Conservation (phyloP, 2,329 filamentous ascomycete genomes). For the Ophiosphaerella narmari region DNA sequence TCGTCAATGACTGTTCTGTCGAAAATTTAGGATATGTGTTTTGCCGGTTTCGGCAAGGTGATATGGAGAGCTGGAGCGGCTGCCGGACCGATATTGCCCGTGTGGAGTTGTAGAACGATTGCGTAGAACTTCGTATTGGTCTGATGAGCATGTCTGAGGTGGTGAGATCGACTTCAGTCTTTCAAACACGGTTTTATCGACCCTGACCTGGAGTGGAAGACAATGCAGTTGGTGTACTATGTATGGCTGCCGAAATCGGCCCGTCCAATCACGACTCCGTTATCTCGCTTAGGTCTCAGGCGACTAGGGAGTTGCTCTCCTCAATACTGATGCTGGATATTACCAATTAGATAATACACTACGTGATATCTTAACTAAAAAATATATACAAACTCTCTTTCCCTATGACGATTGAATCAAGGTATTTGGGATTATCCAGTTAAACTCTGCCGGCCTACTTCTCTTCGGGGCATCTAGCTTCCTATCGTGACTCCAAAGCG, state of each 20-base stretch:
- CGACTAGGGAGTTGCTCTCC: too few relatives aligned
- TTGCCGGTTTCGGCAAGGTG: conserved; percentile 38
- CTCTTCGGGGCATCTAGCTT: too few relatives aligned
- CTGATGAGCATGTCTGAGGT: conserved; percentile 25
- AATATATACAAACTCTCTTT: too few relatives aligned
- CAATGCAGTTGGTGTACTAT: conserved; percentile 1
- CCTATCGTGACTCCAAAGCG: too few relatives aligned
- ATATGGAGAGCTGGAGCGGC: conserved; percentile 18
- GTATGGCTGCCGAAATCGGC: conserved; percentile 22
- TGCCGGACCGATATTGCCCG: conserved; percentile 26
- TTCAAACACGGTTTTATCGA: conserved; percentile 14
- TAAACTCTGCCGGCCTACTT: too few relatives aligned
- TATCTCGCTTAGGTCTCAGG: conserved; percentile 8
- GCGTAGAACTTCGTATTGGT: conserved; percentile 19
- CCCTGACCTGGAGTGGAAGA: conserved; percentile 7
- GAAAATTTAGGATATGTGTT: conserved; percentile 36
- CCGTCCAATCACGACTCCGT: conserved; percentile 21
- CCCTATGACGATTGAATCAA: too few relatives aligned
- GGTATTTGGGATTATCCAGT: too few relatives aligned
- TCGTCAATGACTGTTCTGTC: conserved; percentile 25
- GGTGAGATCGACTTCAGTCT: conserved; percentile 2
- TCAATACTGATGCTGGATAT: too few relatives aligned
- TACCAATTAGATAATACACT: too few relatives aligned
- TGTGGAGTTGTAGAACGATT: conserved; percentile 18
- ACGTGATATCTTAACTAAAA: too few relatives aligned